These are phyloP conservation scores for Curvularia verruculosa DNA, from an alignment of 2,329 filamentous ascomycete genomes.

Conservation along the genomic window DNA sequence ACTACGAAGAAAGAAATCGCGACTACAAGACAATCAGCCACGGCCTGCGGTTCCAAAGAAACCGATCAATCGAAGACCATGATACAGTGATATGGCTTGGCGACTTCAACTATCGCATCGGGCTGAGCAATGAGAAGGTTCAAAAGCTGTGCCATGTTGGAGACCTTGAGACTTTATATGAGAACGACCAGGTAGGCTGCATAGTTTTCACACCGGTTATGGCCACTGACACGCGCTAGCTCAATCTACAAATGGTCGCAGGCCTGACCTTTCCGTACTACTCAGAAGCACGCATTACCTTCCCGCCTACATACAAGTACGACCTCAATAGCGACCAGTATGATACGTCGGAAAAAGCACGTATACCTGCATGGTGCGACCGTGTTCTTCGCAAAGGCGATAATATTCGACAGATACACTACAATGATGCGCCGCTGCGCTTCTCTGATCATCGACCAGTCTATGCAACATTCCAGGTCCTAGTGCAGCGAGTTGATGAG, in stretches of 20 bases:
- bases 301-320: slow-evolving; percentile 95
- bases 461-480: slow-evolving; percentile 85
- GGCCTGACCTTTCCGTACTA: slow-evolving; percentile 90
- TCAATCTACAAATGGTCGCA: slow-evolving; percentile 96
- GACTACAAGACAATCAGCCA: slow-evolving; percentile 90
- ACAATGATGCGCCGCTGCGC: slow-evolving; percentile 78
- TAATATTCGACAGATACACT: slow-evolving; percentile 81
- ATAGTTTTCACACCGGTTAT: neutral
- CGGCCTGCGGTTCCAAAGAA: slow-evolving; percentile 88
- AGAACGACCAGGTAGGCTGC: slow-evolving; percentile 78
- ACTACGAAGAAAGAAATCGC: slow-evolving; percentile 93
- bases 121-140: slow-evolving; percentile 77
- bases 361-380: slow-evolving; percentile 97
- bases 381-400: slow-evolving; percentile 85
- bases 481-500: slow-evolving; percentile 81
- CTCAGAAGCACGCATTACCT: slow-evolving; percentile 84
- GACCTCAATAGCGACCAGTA: slow-evolving; percentile 87
- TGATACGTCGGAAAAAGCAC: slow-evolving; percentile 91
- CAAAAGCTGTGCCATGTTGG: slow-evolving; percentile 73
- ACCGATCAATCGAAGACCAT: slow-evolving; percentile 89
- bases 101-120: slow-evolving; percentile 98
- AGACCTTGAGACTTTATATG: slow-evolving; percentile 80
- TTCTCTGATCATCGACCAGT: slow-evolving; percentile 98
- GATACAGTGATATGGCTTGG: slow-evolving; percentile 89
- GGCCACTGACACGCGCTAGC: slow-evolving; percentile 55